A percentile compares a stretch with the other conserved stretches of the same genome.
Conservation (phyloP, 768 basidiomycete genomes). For the Termitomyces sp. region DNA sequence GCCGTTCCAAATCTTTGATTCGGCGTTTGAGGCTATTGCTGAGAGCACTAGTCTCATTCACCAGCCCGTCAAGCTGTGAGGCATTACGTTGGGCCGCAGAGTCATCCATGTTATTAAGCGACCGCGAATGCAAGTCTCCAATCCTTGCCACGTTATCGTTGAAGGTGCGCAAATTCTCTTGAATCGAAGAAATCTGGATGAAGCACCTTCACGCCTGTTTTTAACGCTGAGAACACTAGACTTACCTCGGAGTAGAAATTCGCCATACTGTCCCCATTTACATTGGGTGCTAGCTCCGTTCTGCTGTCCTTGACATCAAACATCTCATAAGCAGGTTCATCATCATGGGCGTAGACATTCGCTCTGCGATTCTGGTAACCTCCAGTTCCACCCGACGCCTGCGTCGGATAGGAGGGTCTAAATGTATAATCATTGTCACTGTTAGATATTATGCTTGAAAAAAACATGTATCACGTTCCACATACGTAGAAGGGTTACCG, state of each 20-base stretch:
- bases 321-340: slow-evolving; percentile 67
- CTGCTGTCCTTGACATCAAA: slow-evolving; percentile 58
- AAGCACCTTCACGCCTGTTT: not conserved
- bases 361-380: slow-evolving; percentile 41
- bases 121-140: slow-evolving; percentile 67
- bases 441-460: slow-evolving; percentile 6
- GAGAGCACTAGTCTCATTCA: slow-evolving; percentile 66
- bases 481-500: slow-evolving; percentile 44
- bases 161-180: slow-evolving; percentile 63
- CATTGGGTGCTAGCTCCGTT: slow-evolving; percentile 37
- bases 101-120: slow-evolving; percentile 74
- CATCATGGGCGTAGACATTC: slow-evolving; percentile 68
- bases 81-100: slow-evolving; percentile 53
- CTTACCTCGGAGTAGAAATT: slow-evolving; percentile 63
- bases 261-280: slow-evolving; percentile 51
- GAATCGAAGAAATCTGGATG: slow-evolving; percentile 66
- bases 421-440: slow-evolving; percentile 9
- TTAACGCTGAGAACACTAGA: not conserved
- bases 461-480: slow-evolving; percentile 10
- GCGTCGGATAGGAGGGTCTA: slow-evolving; percentile 65
- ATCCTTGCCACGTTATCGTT: slow-evolving; percentile 67
- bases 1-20: slow-evolving; percentile 65
- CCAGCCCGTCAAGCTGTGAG: slow-evolving; percentile 60
- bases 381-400: slow-evolving; percentile 46
- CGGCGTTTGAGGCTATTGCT: slow-evolving; percentile 65